A percentile compares a stretch with the other conserved stretches of the same genome.
Conservation (phyloP, 768 basidiomycete species). For the Leucocoprinus birnbaumii region DNA sequence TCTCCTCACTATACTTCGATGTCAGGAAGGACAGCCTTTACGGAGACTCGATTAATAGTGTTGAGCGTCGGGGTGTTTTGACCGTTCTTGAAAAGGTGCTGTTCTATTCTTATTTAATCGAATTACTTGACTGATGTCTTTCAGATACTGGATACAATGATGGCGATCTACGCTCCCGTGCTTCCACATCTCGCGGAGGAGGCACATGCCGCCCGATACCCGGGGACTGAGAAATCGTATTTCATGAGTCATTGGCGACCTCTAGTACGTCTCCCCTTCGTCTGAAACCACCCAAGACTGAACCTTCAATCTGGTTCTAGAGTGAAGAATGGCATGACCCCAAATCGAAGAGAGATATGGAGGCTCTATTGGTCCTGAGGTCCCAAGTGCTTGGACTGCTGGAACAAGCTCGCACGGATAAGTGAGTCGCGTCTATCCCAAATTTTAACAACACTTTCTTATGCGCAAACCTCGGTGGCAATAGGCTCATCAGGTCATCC, state of each 20-base stretch:
- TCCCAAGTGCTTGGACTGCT: conserved; percentile 59
- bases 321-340: conserved; percentile 59
- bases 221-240: conserved; percentile 45
- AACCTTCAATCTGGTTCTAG: conserved; percentile 30
- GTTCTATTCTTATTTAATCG: neutral
- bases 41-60: conserved; percentile 50
- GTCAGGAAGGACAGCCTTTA: conserved; percentile 90
- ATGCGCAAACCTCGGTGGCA: neutral
- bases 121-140: neutral
- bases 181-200: conserved; percentile 92
- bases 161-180: conserved; percentile 76
- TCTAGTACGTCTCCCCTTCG: conserved; percentile 42
- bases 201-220: conserved; percentile 50
- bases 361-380: conserved; percentile 56
- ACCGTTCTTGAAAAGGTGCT: conserved; percentile 71
- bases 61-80: conserved; percentile 60
- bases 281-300: neutral
- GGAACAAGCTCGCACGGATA: conserved; percentile 73
- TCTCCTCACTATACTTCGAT: conserved; percentile 92
- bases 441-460: conserved; percentile 6
- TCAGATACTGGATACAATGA: conserved; percentile 69
- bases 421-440: conserved; percentile 41
- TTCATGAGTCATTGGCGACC: conserved; percentile 70
- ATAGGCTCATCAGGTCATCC: conserved; percentile 69
- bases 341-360: conserved; percentile 60